Evolutionary conservation across 441 rosid genomes (phyloP).

Genomic region (Hura crepitans): DNA sequence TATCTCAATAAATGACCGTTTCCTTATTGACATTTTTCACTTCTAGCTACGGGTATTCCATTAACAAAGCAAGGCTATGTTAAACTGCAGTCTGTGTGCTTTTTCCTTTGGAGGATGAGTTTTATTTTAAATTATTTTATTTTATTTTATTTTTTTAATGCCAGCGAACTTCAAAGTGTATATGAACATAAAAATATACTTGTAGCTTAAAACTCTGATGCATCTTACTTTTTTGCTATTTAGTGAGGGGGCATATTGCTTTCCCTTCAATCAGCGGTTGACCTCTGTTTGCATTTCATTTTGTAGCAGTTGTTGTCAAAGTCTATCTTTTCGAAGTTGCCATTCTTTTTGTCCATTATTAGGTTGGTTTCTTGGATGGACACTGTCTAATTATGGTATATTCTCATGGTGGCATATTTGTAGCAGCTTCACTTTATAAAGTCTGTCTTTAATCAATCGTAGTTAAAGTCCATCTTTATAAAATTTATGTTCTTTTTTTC

Average conservation of each 20-base stretch:
- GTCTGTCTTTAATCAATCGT: too few species aligned
- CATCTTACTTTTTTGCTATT: background rate
- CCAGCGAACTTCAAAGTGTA: background rate
- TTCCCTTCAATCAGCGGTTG: background rate
- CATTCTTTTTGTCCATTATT: background rate
- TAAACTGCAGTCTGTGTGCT: background rate
- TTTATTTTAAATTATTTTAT: too few species aligned
- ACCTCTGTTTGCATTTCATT: background rate
- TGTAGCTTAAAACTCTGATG: background rate
- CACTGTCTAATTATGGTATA: constrained; percentile 6
- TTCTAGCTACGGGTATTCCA: background rate
- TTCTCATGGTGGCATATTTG: constrained; percentile 98
- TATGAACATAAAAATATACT: background rate
- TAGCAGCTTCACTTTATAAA: constrained; percentile 61
- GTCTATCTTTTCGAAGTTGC: background rate
- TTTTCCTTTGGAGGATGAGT: background rate
- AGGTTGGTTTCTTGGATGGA: too few species aligned
- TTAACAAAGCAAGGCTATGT: background rate
- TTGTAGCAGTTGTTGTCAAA: background rate
- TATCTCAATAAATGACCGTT: constrained; percentile 12
- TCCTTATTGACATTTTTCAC: background rate
- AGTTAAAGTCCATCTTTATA: too few species aligned
- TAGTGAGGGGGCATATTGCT: background rate
- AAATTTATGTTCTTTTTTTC: too few species aligned
- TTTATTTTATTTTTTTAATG: background rate